phyloP scores from a whole-genome alignment of 2,329 filamentous ascomycete genomes.

The Ceratocystis ficicola region DNA sequence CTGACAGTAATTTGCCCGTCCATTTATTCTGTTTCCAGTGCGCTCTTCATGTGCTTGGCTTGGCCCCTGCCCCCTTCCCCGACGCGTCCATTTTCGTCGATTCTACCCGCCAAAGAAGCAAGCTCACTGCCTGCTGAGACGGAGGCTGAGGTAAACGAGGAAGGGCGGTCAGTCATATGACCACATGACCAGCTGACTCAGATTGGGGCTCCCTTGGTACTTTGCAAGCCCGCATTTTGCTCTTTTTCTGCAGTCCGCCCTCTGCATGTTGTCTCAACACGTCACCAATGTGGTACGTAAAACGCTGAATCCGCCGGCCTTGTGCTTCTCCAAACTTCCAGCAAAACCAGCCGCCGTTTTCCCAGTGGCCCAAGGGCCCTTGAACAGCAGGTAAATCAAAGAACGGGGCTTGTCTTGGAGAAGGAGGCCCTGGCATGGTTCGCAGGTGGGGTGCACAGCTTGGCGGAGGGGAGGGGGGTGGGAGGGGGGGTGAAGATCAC shows the following conservation, averaged over 20 bases:
- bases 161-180: not conserved
- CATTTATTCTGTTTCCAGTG: too few relatives aligned
- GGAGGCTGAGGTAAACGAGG: too few relatives aligned
- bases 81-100: too few relatives aligned
- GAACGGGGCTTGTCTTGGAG: not conserved
- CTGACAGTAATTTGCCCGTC: too few relatives aligned
- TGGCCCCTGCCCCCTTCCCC: not conserved
- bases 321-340: not conserved
- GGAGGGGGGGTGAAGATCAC: not conserved
- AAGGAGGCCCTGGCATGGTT: not conserved
- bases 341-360: not conserved
- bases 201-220: not conserved
- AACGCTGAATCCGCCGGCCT: not conserved
- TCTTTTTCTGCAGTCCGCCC: not conserved
- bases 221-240: not conserved
- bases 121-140: too few relatives aligned
- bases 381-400: not conserved
- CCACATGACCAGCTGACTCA: not conserved
- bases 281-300: not conserved
- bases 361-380: not conserved
- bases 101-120: too few relatives aligned
- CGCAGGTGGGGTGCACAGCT: too few relatives aligned
- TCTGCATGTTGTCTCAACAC: constrained; percentile 4
- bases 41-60: too few relatives aligned
- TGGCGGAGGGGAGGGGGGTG: too few relatives aligned